Evolutionary conservation across 2,329 filamentous ascomycete genomes (phyloP).

Genomic region (Cadophora sp.): DNA sequence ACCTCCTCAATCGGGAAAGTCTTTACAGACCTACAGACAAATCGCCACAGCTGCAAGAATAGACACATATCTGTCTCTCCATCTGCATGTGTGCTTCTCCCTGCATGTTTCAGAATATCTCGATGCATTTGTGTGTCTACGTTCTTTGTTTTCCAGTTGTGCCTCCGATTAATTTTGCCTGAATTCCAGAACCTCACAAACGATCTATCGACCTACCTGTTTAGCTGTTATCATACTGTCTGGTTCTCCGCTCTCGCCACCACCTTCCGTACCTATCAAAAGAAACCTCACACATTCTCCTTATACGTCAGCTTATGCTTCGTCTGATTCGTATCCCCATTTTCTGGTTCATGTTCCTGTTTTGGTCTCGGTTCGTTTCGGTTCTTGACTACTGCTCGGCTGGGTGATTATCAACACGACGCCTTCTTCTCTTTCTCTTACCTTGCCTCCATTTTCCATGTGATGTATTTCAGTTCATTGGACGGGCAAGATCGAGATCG

Average conservation of each 20-base stretch:
- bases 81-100: neutral
- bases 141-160: neutral
- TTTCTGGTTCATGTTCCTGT: neutral
- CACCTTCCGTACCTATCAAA: neutral
- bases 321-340: neutral
- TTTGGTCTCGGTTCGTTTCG: neutral
- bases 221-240: neutral
- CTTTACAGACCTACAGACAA: neutral
- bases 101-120: conserved; percentile 5
- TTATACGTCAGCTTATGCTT: neutral
- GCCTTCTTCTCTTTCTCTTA: neutral
- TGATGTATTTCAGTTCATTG: neutral
- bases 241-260: conserved; percentile 1
- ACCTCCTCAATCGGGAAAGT: neutral
- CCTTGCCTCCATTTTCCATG: neutral
- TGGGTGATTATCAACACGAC: neutral
- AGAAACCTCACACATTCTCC: neutral
- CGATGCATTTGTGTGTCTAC: neutral
- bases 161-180: neutral
- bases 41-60: neutral
- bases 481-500: neutral
- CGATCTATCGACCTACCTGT: neutral
- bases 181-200: too few species aligned
- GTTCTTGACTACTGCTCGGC: neutral
- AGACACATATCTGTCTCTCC: neutral